phyloP scores from a whole-genome alignment of 2,329 filamentous ascomycete species.

The Aspergillus nomiae region DNA sequence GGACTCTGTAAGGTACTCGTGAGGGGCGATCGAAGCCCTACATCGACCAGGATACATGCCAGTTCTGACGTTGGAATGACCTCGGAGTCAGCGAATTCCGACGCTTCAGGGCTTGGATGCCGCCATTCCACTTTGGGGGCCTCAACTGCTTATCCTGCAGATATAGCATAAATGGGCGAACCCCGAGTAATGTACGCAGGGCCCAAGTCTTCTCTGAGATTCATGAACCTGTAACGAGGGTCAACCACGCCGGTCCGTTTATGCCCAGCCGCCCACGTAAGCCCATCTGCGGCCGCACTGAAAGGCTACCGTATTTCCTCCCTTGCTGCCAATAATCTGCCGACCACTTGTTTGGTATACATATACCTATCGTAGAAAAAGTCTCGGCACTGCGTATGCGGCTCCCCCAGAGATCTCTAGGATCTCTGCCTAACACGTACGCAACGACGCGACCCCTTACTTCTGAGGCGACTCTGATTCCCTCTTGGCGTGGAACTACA shows the following conservation, averaged over 20 bases:
- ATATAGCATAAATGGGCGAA: neutral
- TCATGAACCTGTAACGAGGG: neutral
- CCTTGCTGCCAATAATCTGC: neutral
- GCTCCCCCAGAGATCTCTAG: neutral
- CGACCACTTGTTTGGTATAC: neutral
- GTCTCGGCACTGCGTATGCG: slow-evolving; percentile 1
- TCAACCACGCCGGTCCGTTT: neutral
- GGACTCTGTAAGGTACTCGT: neutral
- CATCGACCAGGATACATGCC: neutral
- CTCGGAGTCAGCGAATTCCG: neutral
- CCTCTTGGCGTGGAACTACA: neutral
- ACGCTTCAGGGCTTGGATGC: neutral
- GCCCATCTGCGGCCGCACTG: neutral
- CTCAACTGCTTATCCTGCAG: neutral
- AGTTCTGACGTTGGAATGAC: neutral
- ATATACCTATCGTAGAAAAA: neutral
- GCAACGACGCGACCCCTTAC: neutral
- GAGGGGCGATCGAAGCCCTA: neutral
- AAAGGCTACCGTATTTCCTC: neutral
- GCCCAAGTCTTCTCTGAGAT: neutral
- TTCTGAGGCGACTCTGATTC: neutral
- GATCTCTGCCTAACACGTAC: slow-evolving; percentile 1
- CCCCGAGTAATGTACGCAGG: neutral
- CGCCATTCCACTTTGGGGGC: neutral
- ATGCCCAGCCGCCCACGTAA: neutral